These are phyloP conservation scores for Hanseniaspora thailandica DNA, from an alignment of 805 yeast genomes.

Conservation along the genomic window DNA sequence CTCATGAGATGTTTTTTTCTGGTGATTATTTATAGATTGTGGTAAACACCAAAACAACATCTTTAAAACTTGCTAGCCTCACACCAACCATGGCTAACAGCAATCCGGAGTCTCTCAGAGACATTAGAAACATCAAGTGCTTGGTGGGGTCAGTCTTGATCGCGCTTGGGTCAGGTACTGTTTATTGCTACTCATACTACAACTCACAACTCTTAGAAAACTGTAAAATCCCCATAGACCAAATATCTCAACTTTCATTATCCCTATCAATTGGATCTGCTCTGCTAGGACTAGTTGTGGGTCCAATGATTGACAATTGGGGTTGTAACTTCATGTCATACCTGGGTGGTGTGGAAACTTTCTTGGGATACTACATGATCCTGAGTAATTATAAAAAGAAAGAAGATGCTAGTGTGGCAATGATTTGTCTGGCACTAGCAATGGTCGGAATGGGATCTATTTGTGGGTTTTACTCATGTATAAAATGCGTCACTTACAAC, in stretches of 20 bases:
- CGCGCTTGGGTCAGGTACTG: conserved; percentile 62
- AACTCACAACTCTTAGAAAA: conserved; percentile 56
- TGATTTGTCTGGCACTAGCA: conserved; percentile 40
- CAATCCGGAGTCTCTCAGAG: conserved; percentile 2
- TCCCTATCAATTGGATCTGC: conserved; percentile 55
- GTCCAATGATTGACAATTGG: conserved; percentile 48
- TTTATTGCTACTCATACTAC: conserved; percentile 62
- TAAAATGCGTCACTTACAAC: conserved; percentile 39
- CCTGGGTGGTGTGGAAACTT: conserved; percentile 45
- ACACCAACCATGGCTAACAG: not conserved
- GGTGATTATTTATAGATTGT: too few species aligned
- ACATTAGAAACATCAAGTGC: conserved; percentile 11
- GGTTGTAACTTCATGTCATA: conserved; percentile 47
- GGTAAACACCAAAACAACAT: too few species aligned
- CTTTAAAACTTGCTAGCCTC: too few species aligned
- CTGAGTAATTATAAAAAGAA: conserved; percentile 35
- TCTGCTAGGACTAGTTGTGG: conserved; percentile 60
- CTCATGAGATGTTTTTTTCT: too few species aligned
- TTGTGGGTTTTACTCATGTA: conserved; percentile 46
- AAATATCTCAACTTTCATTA: conserved; percentile 54
- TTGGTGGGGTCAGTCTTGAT: conserved; percentile 34
- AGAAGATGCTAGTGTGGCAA: conserved; percentile 30
- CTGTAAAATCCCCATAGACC: conserved; percentile 46
- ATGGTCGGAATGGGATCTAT: conserved; percentile 57
- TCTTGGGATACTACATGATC: conserved; percentile 43